Percentiles rank a stretch among this genome's conserved stretches.
Conservation (phyloP, 371 early-diverging fungal genomes). For the Globomyces sp. region DNA sequence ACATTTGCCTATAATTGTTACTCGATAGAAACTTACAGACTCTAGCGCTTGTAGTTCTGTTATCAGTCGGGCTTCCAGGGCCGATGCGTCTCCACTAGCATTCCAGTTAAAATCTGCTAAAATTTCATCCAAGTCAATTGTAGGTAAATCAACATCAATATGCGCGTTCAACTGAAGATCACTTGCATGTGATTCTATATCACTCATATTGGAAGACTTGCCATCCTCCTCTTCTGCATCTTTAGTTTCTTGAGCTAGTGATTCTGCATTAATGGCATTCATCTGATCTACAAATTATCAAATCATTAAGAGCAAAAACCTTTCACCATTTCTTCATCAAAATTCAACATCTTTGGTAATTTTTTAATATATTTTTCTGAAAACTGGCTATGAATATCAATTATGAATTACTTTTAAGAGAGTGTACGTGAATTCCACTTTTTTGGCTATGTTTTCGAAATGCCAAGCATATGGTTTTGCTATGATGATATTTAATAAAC, state of each 20-base stretch:
- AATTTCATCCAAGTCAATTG: constrained; percentile 55
- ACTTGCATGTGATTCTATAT: constrained; percentile 6
- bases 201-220: background rate
- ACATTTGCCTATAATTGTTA: constrained; percentile 71
- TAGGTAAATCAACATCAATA: constrained; percentile 15
- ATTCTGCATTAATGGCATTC: background rate
- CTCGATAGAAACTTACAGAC: constrained; percentile 51
- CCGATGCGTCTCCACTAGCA: constrained; percentile 65
- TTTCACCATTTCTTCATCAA: constrained; percentile 33
- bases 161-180: constrained; percentile 2
- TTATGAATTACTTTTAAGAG: constrained; percentile 32
- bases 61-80: constrained; percentile 59
- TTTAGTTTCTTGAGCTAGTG: background rate
- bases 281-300: background rate
- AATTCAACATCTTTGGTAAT: constrained; percentile 26
- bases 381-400: background rate
- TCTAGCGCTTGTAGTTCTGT: constrained; percentile 67
- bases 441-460: constrained; percentile 31
- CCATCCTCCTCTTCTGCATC: background rate
- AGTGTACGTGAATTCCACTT: constrained; percentile 38
- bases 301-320: no score
- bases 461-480: constrained; percentile 40
- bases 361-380: constrained; percentile 19
- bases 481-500: constrained; percentile 27
- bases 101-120: constrained; percentile 68